Evolutionary conservation across 176 grass and related monocot genomes (phyloP).

Genomic region (Musa schizocarpa): DNA sequence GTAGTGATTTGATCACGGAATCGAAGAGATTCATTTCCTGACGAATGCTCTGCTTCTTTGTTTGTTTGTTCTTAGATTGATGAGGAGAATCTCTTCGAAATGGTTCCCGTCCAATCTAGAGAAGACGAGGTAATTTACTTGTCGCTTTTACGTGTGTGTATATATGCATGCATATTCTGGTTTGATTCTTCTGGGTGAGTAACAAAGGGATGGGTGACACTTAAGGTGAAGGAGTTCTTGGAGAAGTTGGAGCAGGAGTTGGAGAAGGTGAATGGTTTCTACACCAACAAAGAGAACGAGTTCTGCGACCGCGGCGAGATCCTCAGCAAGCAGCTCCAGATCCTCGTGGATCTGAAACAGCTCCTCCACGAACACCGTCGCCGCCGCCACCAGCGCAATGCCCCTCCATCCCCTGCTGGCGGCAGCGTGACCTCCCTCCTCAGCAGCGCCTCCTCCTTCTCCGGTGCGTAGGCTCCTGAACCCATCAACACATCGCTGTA

Average conservation of each 20-base stretch:
- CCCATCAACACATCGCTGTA: not conserved
- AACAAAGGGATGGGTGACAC: not conserved
- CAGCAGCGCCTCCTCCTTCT: constrained; percentile 50
- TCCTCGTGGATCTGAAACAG: constrained; percentile 70
- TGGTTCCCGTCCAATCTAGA: constrained; percentile 42
- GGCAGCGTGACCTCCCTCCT: constrained; percentile 43
- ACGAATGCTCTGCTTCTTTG: not conserved
- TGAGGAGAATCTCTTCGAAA: constrained; percentile 34
- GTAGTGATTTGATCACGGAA: too few species aligned
- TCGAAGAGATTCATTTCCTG: not conserved
- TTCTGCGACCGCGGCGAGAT: constrained; percentile 49
- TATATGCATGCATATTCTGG: not conserved
- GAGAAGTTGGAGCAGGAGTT: constrained; percentile 69
- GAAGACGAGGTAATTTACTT: constrained; percentile 46
- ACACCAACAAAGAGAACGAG: constrained; percentile 43
- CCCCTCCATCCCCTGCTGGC: not conserved
- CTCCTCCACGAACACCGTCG: constrained; percentile 48
- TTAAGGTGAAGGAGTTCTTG: constrained; percentile 55
- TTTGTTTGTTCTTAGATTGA: constrained; percentile 17
- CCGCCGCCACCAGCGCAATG: not conserved
- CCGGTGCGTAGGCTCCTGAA: constrained; percentile 31
- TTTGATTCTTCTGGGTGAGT: too few species aligned
- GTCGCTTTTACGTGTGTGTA: not conserved
- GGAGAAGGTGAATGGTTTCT: constrained; percentile 73
- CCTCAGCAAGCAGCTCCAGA: constrained; percentile 59